These are phyloP conservation scores for Helichrysum umbraculigerum DNA, from an alignment of 129 eudicot species.

Conservation along the genomic window DNA sequence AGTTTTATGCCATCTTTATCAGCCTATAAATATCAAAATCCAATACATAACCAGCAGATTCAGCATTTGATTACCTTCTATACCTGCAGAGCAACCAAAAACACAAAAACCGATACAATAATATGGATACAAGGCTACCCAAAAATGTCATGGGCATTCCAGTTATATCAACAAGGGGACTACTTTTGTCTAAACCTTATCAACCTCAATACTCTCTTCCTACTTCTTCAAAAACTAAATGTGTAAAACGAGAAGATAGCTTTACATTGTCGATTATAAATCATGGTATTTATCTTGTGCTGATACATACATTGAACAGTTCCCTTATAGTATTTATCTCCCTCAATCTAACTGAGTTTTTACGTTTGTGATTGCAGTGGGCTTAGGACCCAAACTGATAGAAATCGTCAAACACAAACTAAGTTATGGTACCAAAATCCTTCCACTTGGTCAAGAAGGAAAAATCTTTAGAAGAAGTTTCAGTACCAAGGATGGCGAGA, in stretches of 20 bases:
- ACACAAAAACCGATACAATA: not conserved
- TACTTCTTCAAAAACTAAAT: constrained; percentile 8
- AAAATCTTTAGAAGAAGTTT: constrained; percentile 33
- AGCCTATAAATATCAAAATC: constrained; percentile 28
- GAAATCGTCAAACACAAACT: constrained; percentile 40
- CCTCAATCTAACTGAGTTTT: constrained; percentile 10
- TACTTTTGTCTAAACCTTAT: constrained; percentile 25
- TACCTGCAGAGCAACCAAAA: not conserved
- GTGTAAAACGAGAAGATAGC: constrained; percentile 16
- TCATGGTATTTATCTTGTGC: constrained; percentile 7
- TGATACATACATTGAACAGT: not conserved
- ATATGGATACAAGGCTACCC: constrained; percentile 26
- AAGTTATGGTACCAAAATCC: constrained; percentile 37
- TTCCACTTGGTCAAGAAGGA: constrained; percentile 25
- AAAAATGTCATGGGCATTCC: constrained; percentile 17
- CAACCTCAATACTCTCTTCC: constrained; percentile 13
- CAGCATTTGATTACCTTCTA: not conserved
- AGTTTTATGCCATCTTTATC: not conserved
- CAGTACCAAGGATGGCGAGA: constrained; percentile 28
- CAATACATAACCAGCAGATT: not conserved
- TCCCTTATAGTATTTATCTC: not conserved
- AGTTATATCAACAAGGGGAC: constrained; percentile 20
- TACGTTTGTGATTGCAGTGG: constrained; percentile 10
- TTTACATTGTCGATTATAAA: constrained; percentile 6
- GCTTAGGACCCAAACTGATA: constrained; percentile 32